Base-by-base conservation (phyloP, 2,329 filamentous ascomycete genomes). In the Colletotrichum sp. region DNA sequence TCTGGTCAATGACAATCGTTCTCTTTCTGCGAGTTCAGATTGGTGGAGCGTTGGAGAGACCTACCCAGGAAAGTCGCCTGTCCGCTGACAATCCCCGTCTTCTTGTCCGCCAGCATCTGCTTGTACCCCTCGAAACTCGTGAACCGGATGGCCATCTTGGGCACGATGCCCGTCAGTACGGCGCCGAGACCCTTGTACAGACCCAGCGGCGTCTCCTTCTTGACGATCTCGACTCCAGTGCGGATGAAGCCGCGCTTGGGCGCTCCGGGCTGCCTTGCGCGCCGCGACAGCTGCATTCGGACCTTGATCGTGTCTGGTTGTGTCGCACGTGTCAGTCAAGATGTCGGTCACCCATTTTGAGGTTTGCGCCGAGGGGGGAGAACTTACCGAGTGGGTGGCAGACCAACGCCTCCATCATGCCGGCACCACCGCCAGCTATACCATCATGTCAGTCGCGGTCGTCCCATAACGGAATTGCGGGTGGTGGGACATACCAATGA, bases 91-190 rank as follows among this genome's bases (percentile, higher is more conserved):
- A 84, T 82, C 59, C 95, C 95, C 4, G 92, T 92, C 72, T 92
- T 82, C 79, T 91, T 87, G 84, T 95, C 90, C 59, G 95, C 93
- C 28, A 98, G 89, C 77, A 94, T 77, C 83, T 95, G 93, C 91
- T 99, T 99, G 87, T 99, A 99, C 84, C 92, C 92, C 86, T 99
- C 97, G 86, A 99, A 99, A 71, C 95, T 98, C 64, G 96, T 98
- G 88, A 99, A 99, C 52, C 97, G 95, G 84, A 99, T 99, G 77
- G 97, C 97, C 97, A 99, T 99, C 88, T 99, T 99, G 71, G 97
- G 97, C 26, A 99, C 92, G 85, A 99, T 99, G 79, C 97, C 97
- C 28, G 96, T 98, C 75, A 99, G 86, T 57, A 99, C 97, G 71
- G 97, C 97, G 77, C 97, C 97, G n/a, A 99, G 92, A 79, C 97